Evolutionary conservation across 2,329 filamentous ascomycete species (phyloP).

Genomic region (Ascochyta pisi): DNA sequence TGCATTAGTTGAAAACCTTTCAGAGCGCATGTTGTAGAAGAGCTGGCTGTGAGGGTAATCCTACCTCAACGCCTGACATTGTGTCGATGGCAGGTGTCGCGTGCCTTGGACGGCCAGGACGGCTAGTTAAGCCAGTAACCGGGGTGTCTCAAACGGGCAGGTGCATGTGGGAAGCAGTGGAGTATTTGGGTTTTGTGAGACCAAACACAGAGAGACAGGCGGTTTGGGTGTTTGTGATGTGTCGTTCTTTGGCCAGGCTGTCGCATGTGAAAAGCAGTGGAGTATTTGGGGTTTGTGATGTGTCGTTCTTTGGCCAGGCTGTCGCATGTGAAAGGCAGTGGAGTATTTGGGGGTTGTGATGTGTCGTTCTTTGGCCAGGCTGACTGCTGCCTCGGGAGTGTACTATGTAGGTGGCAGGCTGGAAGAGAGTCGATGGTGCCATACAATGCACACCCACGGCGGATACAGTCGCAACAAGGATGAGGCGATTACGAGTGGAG

Average conservation of each 20-base stretch:
- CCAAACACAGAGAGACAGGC: not conserved
- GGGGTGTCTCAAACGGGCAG: too few relatives aligned
- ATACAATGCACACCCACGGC: too few relatives aligned
- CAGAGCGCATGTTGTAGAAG: not conserved
- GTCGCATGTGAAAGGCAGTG: too few relatives aligned
- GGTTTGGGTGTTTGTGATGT: too few relatives aligned
- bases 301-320: too few relatives aligned
- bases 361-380: not conserved
- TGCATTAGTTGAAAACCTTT: not conserved
- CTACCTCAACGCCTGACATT: constrained; percentile 42
- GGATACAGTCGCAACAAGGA: too few relatives aligned
- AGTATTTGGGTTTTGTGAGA: not conserved
- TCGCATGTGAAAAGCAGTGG: too few relatives aligned
- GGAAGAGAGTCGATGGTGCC: not conserved
- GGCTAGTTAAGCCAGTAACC: not conserved
- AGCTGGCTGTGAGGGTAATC: constrained; percentile 1
- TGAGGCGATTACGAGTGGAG: too few relatives aligned
- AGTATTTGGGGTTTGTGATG: not conserved
- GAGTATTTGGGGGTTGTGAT: not conserved
- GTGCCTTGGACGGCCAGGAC: not conserved
- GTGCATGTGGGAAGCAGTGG: not conserved
- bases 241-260: too few relatives aligned
- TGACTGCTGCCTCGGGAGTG: not conserved
- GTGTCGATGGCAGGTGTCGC: not conserved
- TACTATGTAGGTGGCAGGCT: not conserved